phyloP scores from a whole-genome alignment of 1,284 basidiomycete species.

The Apiotrichum laibachii region DNA sequence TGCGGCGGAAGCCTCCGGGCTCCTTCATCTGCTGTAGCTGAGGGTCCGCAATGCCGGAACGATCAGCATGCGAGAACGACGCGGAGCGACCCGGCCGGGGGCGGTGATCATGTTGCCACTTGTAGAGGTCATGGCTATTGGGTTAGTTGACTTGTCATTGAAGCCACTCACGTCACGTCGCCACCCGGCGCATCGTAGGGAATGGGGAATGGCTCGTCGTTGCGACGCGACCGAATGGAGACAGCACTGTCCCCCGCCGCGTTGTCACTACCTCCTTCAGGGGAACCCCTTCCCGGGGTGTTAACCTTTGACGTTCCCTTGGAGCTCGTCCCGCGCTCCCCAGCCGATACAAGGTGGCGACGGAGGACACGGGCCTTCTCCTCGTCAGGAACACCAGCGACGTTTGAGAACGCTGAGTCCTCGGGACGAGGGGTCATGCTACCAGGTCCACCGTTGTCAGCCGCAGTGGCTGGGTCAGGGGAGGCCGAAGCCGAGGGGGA shows the following conservation, averaged over 20 bases:
- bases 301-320: conserved; percentile 2
- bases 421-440: conserved; percentile 19
- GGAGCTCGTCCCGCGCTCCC: conserved; percentile 57
- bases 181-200: conserved; percentile 79
- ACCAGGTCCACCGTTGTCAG: not conserved
- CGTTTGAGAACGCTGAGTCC: conserved; percentile 38
- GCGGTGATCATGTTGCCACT: conserved; percentile 78
- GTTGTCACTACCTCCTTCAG: not conserved
- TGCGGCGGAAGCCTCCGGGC: conserved; percentile 86
- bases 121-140: conserved; percentile 82
- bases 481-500: not conserved
- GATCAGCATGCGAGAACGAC: conserved; percentile 65
- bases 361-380: conserved; percentile 78
- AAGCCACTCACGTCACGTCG: conserved; percentile 75
- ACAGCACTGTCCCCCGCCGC: conserved; percentile 14
- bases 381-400: conserved; percentile 58
- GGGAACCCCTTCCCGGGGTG: not conserved
- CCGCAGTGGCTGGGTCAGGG: not conserved
- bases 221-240: conserved; percentile 10
- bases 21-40: conserved; percentile 85
- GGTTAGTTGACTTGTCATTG: conserved; percentile 16
- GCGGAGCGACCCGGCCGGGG: conserved; percentile 59
- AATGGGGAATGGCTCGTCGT: conserved; percentile 72
- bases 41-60: conserved; percentile 58
- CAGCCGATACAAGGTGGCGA: conserved; percentile 72